Evolutionary conservation across 2,329 filamentous ascomycete genomes (phyloP).

Genomic region (Botrytis paeoniae): DNA sequence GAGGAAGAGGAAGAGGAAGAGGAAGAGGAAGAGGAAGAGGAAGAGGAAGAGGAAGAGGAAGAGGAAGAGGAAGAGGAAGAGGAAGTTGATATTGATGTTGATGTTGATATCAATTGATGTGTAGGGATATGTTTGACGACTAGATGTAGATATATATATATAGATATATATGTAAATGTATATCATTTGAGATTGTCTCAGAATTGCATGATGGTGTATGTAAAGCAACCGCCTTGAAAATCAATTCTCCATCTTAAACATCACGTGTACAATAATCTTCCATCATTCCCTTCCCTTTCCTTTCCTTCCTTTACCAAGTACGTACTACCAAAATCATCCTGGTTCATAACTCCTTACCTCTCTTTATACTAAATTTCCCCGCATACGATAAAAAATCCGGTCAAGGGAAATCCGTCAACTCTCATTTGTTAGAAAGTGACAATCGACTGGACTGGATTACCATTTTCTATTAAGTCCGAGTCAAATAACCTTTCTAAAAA

Average conservation of each 20-base stretch:
- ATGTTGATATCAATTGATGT: background rate
- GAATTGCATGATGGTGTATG: background rate
- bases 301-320: too few relatives aligned
- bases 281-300: background rate
- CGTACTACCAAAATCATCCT: background rate
- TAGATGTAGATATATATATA: too few relatives aligned
- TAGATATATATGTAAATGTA: background rate
- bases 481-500: background rate
- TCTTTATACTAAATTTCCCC: background rate
- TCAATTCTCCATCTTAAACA: background rate
- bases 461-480: background rate
- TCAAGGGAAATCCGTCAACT: background rate
- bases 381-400: background rate
- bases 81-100: background rate
- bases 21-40: too few relatives aligned
- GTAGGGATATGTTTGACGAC: background rate
- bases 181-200: background rate
- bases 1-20: too few relatives aligned
- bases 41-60: too few relatives aligned
- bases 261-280: background rate
- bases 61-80: too few relatives aligned
- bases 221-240: too few relatives aligned
- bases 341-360: background rate
- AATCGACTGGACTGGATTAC: background rate
- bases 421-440: slow-evolving; percentile 1